These are phyloP conservation scores for Paulownia fortunei DNA, from an alignment of 257 asterid species.

Conservation along the genomic window DNA sequence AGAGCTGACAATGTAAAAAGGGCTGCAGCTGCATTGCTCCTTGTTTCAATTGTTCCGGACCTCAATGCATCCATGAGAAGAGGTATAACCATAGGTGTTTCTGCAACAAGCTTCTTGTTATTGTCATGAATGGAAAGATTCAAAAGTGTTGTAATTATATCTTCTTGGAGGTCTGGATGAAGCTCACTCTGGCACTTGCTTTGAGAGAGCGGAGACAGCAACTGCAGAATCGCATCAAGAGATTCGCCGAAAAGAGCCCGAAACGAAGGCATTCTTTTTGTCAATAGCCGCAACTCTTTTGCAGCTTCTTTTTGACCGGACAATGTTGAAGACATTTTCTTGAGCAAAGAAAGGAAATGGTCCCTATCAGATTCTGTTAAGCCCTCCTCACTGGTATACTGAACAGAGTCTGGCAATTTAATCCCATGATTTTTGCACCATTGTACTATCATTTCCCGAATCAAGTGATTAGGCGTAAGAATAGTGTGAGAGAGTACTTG, in stretches of 20 bases:
- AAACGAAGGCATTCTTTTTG: conserved; percentile 71
- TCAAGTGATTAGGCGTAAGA: conserved; percentile 76
- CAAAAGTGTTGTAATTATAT: conserved; percentile 74
- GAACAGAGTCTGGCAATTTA: conserved; percentile 56
- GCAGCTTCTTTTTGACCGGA: conserved; percentile 79
- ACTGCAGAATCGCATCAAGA: conserved; percentile 56
- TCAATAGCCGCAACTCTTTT: conserved; percentile 62
- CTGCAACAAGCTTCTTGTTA: conserved; percentile 84
- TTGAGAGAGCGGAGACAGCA: conserved; percentile 63
- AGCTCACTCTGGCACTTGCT: conserved; percentile 28
- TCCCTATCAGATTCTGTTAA: conserved; percentile 64
- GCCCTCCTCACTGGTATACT: conserved; percentile 49
- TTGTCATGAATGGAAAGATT: conserved; percentile 86
- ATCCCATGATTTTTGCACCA: conserved; percentile 75
- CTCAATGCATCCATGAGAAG: conserved; percentile 67
- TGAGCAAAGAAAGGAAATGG: conserved; percentile 59
- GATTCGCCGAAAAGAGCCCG: conserved; percentile 84
- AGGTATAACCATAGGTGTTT: conserved; percentile 69
- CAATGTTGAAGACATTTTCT: conserved; percentile 55
- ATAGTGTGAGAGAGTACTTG: conserved; percentile 78
- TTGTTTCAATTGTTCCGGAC: conserved; percentile 71
- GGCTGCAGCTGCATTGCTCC: conserved; percentile 89
- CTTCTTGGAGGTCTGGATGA: conserved; percentile 73
- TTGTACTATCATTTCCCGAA: conserved; percentile 64
- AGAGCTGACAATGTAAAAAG: conserved; percentile 87